Evolutionary conservation across 2,329 filamentous ascomycete genomes (phyloP).

Genomic region (Xylariales sp.): DNA sequence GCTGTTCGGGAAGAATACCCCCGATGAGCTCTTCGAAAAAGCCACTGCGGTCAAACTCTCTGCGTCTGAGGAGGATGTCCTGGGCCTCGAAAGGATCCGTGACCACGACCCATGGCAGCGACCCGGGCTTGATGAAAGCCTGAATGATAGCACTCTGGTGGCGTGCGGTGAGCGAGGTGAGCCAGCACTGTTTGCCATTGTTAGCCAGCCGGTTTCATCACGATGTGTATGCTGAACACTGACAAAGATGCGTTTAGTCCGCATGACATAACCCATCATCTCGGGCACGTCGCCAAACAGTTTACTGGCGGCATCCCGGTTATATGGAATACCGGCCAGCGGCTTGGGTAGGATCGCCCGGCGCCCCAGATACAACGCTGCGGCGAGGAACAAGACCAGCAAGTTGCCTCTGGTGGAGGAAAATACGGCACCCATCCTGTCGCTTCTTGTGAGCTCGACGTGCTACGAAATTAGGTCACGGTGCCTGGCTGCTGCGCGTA

Average conservation of each 20-base stretch:
- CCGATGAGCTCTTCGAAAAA: constrained; percentile 50
- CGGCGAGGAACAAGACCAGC: not conserved
- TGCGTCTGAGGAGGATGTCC: constrained; percentile 58
- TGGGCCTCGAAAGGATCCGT: constrained; percentile 57
- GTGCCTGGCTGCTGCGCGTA: not conserved
- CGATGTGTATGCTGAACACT: constrained; percentile 9
- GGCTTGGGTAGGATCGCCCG: constrained; percentile 54
- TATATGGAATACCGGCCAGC: constrained; percentile 60
- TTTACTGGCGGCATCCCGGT: constrained; percentile 49
- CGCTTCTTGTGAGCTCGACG: not conserved
- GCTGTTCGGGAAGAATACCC: constrained; percentile 50
- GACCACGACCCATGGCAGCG: constrained; percentile 57
- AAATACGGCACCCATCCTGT: constrained; percentile 11
- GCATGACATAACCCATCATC: constrained; percentile 52
- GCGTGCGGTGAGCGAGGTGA: constrained; percentile 48
- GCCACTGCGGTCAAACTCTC: constrained; percentile 58
- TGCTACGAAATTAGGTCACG: not conserved
- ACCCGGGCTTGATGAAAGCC: constrained; percentile 58
- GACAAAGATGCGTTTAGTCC: constrained; percentile 51
- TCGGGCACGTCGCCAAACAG: constrained; percentile 58
- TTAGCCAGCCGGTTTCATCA: constrained; percentile 1
- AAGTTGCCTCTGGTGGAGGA: not conserved
- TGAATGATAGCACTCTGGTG: constrained; percentile 59
- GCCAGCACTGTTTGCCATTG: constrained; percentile 43
- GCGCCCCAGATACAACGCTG: constrained; percentile 36